These are phyloP conservation scores for Fusarium sp. DNA, from an alignment of 2,329 filamentous ascomycete genomes.

Conservation along the genomic window DNA sequence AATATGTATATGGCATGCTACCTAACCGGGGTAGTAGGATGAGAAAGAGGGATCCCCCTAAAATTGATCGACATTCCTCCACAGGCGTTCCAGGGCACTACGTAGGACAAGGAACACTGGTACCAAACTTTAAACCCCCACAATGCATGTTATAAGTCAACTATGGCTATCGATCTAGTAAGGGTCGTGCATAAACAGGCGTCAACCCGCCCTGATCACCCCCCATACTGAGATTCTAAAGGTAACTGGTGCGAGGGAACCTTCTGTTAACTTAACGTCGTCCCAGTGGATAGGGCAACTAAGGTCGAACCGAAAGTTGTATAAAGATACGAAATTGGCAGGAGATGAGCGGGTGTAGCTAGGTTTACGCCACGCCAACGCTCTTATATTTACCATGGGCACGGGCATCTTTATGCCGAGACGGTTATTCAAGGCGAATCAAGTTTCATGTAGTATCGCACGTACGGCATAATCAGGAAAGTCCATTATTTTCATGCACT, in stretches of 20 bases:
- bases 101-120: not conserved
- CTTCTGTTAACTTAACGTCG: accelerated
- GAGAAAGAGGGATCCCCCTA: not conserved
- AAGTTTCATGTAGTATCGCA: not conserved
- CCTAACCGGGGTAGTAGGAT: not conserved
- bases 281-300: accelerated
- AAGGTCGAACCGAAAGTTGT: too few species aligned
- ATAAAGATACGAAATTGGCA: not conserved
- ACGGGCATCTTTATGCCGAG: not conserved
- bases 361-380: not conserved
- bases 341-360: not conserved
- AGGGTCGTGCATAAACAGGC: not conserved
- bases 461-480: not conserved
- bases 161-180: not conserved
- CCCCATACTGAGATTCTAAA: not conserved
- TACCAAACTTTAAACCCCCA: not conserved
- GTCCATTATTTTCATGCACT: not conserved
- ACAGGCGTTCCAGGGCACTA: not conserved
- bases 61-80: not conserved
- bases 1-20: not conserved
- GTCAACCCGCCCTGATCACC: not conserved
- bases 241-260: not conserved
- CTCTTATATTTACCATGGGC: not conserved
- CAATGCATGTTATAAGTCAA: not conserved
- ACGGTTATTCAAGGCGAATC: not conserved